Base-by-base conservation (phyloP, 192 early-diverging fungal genomes). In the Allomyces macrogynus region DNA sequence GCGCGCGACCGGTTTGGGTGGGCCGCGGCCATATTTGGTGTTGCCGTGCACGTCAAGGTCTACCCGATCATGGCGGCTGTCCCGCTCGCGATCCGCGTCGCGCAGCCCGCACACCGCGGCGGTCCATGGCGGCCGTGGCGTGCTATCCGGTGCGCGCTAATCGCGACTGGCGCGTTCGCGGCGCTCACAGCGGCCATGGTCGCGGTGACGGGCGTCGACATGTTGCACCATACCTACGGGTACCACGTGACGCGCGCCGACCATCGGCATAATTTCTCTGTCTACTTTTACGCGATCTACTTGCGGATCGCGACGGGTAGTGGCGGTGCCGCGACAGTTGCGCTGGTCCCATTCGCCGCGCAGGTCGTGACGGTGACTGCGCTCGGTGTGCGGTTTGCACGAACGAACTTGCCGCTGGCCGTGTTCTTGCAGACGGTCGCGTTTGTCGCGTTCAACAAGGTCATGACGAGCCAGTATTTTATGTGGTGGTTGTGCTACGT, bases 401-500 rank as follows among this genome's bases (percentile, higher is more conserved):
- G 80, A 11, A 79, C 82, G 62, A 91, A 99, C 66, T 74, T 97
- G 20, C 87, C 84, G 65, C 87, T 97, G 73, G 88, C 90, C 5
- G 81, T 79, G 22, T 97, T 96, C 75, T 71, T 86, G 32, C 96
- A 99, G 66, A 99, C 94, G 0, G 95, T 93, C 80, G 83, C 84
- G 1, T 99, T 99, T 81, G 93, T 99, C 9, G 84, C 87, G 24
- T 87, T 87, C 69, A 95, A 99, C 78, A 97, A 97, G 77, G 96
- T 97, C 62, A 89, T 86, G 72, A 99, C 96, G 1, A 87, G 23
- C 26, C 74, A 97, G 88, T 97, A 99, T 68, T 99, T 99, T 72
- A 95, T 99, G 91, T 99, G 95, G 95, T 97, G 97, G 70, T 81
- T 95, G 18, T 91, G 89, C 73, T 77, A 94, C 22, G 73, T 97